Evolutionary conservation across 2,329 filamentous ascomycete species (phyloP), one percentile per base, ranked within the genome.

Genomic region (Didymella glomerata): DNA sequence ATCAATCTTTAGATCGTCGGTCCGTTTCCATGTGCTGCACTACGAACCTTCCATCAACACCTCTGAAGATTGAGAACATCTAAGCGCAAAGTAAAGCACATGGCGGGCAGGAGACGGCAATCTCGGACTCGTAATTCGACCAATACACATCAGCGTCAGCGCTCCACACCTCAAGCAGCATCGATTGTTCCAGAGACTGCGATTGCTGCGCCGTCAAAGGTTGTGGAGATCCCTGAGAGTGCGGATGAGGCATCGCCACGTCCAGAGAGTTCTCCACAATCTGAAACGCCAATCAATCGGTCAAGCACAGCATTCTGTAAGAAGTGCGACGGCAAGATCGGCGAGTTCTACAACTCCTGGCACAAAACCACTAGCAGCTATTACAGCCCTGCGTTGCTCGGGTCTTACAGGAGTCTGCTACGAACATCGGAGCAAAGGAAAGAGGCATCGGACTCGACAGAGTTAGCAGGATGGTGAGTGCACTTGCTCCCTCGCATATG

Each of bases 401-500:
- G 67, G 49, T 75, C 75, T 46, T 77, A 76, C 68, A 69, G 61
- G 42, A 68, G 64, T 47, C 66, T 68, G 32, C 64, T 78, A 48
- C 63, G 53, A 41, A 50, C 49, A 51, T 57, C 63, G 49, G 72
- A 67, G 49, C 73, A 66, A 54, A 64, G 62, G 52, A 75, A 71
- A 55, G 59, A 68, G 27, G 74, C 75, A 44, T 65, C 65, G 20
- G 61, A 64, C 27, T 68, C 65, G 48, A 76, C 70, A 46, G 68
- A 70, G 50, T 65, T 79, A 62, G 67, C 72, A 62, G 74, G 69
- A 70, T 78, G 76, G 76, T 78, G 73, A 76, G 76, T 73, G 58
- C 56, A 48, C 55, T 40, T 50, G 41, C 52, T 65, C 63, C 57
- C 60, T 60, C 50, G 55, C 56, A 52, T 51, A 61, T 60, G 57